Evolutionary conservation across 2,329 filamentous ascomycete species (phyloP), one percentile per base, ranked within the genome.

Genomic region (Phialophora tarda): DNA sequence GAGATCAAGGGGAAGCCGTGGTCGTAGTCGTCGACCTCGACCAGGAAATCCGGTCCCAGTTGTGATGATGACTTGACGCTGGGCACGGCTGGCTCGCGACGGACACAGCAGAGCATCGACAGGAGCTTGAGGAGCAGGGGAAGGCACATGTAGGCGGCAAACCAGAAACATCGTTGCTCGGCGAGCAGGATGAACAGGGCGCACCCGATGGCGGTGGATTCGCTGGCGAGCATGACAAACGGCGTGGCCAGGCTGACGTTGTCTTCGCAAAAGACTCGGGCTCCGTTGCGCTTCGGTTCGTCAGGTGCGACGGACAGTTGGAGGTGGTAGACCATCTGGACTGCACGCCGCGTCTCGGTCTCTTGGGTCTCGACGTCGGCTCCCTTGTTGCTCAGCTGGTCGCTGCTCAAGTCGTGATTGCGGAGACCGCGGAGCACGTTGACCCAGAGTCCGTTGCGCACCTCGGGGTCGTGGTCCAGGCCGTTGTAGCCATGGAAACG

Each of bases 11-110:
- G 50, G 50, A 53, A 53, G 2, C 50, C 50, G 50, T 53, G 50
- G 50, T 53, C 50, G 50, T 53, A 53, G 50, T 53, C 50, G 26
- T 53, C 50, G 50, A 53, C 26, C 26, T 53, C 50, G 21, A 53
- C 24, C 26, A 53, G 24, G 50, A 53, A 24, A 24, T 53, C 26
- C 1, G 50, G 50, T 6, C 50, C 50, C 14, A 23, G 12, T 26
- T 26, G 26, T 30, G 30, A 30, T 4, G 50, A 14, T 24, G 50
- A 24, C 12, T 28, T 53, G 24, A 53, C 24, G 50, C 14, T 53
- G n/a, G 21, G 50, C 4, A 26, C 24, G 24, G 50, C 50, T 6
- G 50, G 50, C 14, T 53, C 50, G 11, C 50, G n/a, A 14, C 50
- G 50, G 8, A 53, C 50, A 28, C 50, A 53, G 50, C 50, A 53